These are phyloP conservation scores for Penicillium sp. DNA, from an alignment of 2,329 filamentous ascomycete species.

Conservation along the genomic window DNA sequence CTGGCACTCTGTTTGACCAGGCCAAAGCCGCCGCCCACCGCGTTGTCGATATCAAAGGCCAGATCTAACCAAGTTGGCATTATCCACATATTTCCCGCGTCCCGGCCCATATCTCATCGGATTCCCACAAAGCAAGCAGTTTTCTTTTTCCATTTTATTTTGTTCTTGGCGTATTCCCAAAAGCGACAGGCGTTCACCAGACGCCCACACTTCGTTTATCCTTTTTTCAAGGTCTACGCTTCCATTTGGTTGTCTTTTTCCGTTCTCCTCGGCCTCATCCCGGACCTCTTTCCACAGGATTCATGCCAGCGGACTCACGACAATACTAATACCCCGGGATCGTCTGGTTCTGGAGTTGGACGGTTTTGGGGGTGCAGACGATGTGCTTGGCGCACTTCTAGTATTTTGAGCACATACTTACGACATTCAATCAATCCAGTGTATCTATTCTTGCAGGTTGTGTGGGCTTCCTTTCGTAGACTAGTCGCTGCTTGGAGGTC, in stretches of 20 bases:
- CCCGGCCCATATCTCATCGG: not conserved
- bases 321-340: conserved; percentile 18
- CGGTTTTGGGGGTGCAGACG: not conserved
- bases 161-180: conserved; percentile 5
- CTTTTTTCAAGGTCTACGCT: not conserved
- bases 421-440: not conserved
- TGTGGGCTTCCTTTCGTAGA: too few relatives aligned
- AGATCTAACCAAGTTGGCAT: conserved; percentile 55
- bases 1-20: conserved; percentile 67
- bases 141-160: not conserved
- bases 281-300: not conserved
- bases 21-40: conserved; percentile 71
- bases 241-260: not conserved
- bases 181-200: conserved; percentile 3
- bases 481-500: not conserved
- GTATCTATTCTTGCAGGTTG: not conserved
- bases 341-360: conserved; percentile 8
- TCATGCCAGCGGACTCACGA: conserved; percentile 1
- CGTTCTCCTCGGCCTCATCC: not conserved
- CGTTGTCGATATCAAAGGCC: conserved; percentile 93
- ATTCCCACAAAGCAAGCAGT: not conserved
- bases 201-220: not conserved
- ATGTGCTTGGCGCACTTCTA: not conserved
- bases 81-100: not conserved
- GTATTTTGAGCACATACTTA: conserved; percentile 1